Percentiles rank a stretch among this genome's conserved stretches.
Conservation (phyloP, 2,329 filamentous ascomycete genomes). For the Fusarium staphyleae region DNA sequence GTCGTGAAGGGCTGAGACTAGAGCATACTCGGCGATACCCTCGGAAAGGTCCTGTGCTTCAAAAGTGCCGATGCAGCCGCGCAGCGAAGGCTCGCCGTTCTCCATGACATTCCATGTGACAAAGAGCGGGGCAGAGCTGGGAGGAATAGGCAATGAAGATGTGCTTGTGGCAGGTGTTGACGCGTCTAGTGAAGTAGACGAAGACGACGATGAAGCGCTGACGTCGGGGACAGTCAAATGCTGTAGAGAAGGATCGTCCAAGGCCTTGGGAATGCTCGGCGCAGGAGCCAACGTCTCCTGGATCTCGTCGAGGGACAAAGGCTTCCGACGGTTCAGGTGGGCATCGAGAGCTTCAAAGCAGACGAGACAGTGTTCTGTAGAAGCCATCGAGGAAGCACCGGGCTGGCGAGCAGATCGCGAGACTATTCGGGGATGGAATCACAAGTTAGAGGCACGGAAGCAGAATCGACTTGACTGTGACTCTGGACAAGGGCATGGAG, state of each 20-base stretch:
- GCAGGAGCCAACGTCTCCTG: conserved; percentile 68
- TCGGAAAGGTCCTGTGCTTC: conserved; percentile 74
- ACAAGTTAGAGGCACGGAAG: conserved; percentile 15
- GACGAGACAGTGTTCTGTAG: conserved; percentile 83
- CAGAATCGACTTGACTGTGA: conserved; percentile 14
- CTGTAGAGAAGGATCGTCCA: conserved; percentile 53
- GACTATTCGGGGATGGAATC: conserved; percentile 15
- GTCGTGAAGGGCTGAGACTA: conserved; percentile 77
- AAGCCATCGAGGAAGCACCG: conserved; percentile 70
- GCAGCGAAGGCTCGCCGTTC: conserved; percentile 63
- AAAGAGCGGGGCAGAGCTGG: conserved; percentile 76
- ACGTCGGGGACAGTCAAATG: conserved; percentile 48
- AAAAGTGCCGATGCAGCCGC: conserved; percentile 97
- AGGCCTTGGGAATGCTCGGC: conserved; percentile 31
- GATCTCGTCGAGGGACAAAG: conserved; percentile 72
- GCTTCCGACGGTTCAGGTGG: conserved; percentile 72
- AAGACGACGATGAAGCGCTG: conserved; percentile 46
- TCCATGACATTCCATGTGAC: conserved; percentile 88
- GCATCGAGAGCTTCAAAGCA: conserved; percentile 90
- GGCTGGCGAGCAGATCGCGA: conserved; percentile 15
- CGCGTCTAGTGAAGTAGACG: conserved; percentile 53
- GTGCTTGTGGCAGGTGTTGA: conserved; percentile 56
- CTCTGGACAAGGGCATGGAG: conserved; percentile 23
- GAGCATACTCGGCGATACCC: conserved; percentile 80
- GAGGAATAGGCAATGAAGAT: conserved; percentile 48